Base-by-base conservation (phyloP, 1,139 yeast species). In the Yamadazyma oceani region DNA sequence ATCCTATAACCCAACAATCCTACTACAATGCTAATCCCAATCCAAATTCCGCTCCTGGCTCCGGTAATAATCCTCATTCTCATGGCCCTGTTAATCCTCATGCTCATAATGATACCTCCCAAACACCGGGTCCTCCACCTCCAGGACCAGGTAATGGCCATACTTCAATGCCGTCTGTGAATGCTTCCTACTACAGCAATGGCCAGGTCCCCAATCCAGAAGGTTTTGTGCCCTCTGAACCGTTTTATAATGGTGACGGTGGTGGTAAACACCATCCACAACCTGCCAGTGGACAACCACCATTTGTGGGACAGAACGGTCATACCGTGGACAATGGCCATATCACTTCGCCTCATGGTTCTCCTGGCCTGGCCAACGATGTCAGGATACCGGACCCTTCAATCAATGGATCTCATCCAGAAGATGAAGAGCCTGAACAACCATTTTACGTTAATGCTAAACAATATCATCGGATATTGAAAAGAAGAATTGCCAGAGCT, bases 371-470 rank as follows among this genome's bases (percentile, higher is more conserved):
- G 32, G 45, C 25, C 33, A 29, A 26, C n/a, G 35, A 27, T 24
- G 37, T 42, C 8, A 35, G 22, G 9, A 34, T 19, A 19, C 34
- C 9, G 11, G 29, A 12, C 33, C 34, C 24, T 26, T 28, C 40
- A 38, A 39, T 32, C 21, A 19, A 19, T 19, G 21, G 39, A 10
- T 4, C 13, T n/a, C 13, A 14, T 5, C 29, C 35, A 16, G 44
- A 37, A 10, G 50, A 49, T 7, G 45, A 41, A 10, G 36, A 57
- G 32, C 47, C 52, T 1, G 97, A 90, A 55, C 96, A 90, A 60
- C 98, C 98, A 2, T 89, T 90, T 56, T 92, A 90, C 56, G 98
- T 94, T 35, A 94, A 94, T 59, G 98, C 98, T 9, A 94, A 92
- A 59, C 99, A 94, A 57, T 94, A 92, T 53, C 97, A 92, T 55